These are phyloP conservation scores for Trichoderma sp. DNA, from an alignment of 2,329 filamentous ascomycete species.

Conservation along the genomic window DNA sequence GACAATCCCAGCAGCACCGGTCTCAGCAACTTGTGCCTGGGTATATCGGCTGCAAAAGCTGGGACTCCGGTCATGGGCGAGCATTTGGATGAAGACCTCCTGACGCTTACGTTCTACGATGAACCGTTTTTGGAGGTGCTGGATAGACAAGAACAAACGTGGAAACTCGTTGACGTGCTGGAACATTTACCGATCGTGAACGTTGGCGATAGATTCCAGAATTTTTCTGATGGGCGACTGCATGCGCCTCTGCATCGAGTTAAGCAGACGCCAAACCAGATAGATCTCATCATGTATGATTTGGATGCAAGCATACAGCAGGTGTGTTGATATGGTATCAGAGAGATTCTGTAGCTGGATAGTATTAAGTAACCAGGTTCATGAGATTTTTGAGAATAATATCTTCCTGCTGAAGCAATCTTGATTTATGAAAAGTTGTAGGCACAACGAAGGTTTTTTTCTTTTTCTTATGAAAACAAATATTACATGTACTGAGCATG, in stretches of 20 bases:
- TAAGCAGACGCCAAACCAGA: background rate
- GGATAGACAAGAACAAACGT: constrained; percentile 1
- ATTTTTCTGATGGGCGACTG: background rate
- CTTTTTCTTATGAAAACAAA: no score
- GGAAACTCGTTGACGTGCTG: constrained; percentile 5
- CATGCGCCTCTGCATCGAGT: constrained; percentile 11
- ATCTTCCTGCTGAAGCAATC: background rate
- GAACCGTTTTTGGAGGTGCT: constrained; percentile 2
- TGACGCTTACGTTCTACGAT: constrained; percentile 5
- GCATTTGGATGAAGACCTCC: constrained; percentile 9
- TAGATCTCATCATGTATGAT: constrained; percentile 15
- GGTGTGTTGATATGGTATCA: background rate
- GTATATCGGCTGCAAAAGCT: constrained; percentile 7
- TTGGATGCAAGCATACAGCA: constrained; percentile 11
- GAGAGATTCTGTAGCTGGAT: background rate
- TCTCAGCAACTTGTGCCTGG: constrained; percentile 10
- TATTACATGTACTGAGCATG: background rate
- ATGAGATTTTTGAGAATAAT: background rate
- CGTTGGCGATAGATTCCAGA: constrained; percentile 4
- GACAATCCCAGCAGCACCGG: constrained; percentile 1
- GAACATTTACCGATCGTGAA: constrained; percentile 9
- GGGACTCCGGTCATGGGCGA: constrained; percentile 5
- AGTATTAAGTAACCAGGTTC: background rate
- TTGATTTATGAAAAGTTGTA: background rate
- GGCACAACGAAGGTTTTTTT: background rate